phyloP scores from a whole-genome alignment of 345 rosid species.

The Geranium brycei region DNA sequence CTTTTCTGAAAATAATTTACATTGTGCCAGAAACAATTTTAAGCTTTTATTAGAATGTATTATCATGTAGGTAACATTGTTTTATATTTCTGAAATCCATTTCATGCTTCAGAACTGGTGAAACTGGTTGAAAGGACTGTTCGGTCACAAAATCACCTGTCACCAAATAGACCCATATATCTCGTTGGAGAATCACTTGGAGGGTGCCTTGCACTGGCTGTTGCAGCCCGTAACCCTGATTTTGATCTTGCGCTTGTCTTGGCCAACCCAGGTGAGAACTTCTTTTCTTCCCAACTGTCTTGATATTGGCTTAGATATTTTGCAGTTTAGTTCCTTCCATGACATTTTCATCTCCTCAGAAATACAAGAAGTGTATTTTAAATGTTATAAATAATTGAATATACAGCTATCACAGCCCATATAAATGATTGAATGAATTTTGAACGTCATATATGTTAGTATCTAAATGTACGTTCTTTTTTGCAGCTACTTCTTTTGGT shows the following conservation, averaged over 20 bases:
- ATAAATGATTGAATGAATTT: too few species aligned
- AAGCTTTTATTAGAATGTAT: neutral
- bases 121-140: slow-evolving; percentile 48
- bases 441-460: neutral
- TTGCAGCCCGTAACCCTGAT: slow-evolving; percentile 61
- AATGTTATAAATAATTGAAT: too few species aligned
- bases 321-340: neutral
- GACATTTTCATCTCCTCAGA: neutral
- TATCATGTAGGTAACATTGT: neutral
- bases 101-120: slow-evolving; percentile 34
- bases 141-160: slow-evolving; percentile 33
- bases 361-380: too few species aligned
- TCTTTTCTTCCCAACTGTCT: neutral
- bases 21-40: neutral
- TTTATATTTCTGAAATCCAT: neutral
- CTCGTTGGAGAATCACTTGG: slow-evolving; percentile 74
- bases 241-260: slow-evolving; percentile 57
- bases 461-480: slow-evolving; percentile 2
- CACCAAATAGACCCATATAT: slow-evolving; percentile 63
- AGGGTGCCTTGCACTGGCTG: slow-evolving; percentile 73
- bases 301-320: neutral
- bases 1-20: neutral
- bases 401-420: too few species aligned
- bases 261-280: slow-evolving; percentile 51
- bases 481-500: slow-evolving; percentile 34